Percentiles rank a stretch among this genome's conserved stretches.
Conservation (phyloP, 108 stramenopile genomes). For the Fragilaria crotonensis region DNA sequence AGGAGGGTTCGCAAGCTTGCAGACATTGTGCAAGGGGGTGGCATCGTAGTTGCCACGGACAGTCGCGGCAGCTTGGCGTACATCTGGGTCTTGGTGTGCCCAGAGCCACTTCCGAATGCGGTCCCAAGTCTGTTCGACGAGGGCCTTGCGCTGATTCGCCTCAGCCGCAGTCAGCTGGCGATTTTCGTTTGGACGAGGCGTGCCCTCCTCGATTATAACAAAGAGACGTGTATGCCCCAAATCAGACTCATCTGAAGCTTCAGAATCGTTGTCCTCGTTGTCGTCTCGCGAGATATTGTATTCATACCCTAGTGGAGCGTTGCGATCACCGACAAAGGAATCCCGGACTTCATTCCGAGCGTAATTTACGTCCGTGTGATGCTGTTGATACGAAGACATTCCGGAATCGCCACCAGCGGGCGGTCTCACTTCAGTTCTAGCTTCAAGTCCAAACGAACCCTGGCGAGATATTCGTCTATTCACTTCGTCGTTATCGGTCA, state of each 20-base stretch:
- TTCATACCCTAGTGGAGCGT: not conserved
- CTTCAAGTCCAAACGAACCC: not conserved
- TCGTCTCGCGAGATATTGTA: not conserved
- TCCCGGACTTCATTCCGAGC: not conserved
- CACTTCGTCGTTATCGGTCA: too few relatives aligned
- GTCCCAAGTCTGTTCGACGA: constrained; percentile 51
- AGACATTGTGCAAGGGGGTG: constrained; percentile 64
- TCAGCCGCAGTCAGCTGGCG: not conserved
- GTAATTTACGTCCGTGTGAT: not conserved
- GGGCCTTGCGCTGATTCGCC: not conserved
- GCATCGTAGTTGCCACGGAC: constrained; percentile 53
- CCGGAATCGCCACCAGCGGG: not conserved
- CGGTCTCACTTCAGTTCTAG: not conserved
- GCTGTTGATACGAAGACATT: not conserved
- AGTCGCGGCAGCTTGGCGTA: constrained; percentile 43
- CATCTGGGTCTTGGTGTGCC: constrained; percentile 31
- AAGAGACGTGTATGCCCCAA: constrained; percentile 26
- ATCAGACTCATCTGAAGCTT: not conserved
- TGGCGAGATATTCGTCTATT: not conserved
- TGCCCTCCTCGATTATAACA: constrained; percentile 38
- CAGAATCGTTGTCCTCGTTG: not conserved
- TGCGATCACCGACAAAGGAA: not conserved
- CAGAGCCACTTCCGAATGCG: constrained; percentile 55
- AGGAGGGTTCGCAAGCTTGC: constrained; percentile 54
- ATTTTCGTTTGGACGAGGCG: constrained; percentile 13